Evolutionary conservation across 257 asterid species (phyloP).

Genomic region (Nemophila menziesii): DNA sequence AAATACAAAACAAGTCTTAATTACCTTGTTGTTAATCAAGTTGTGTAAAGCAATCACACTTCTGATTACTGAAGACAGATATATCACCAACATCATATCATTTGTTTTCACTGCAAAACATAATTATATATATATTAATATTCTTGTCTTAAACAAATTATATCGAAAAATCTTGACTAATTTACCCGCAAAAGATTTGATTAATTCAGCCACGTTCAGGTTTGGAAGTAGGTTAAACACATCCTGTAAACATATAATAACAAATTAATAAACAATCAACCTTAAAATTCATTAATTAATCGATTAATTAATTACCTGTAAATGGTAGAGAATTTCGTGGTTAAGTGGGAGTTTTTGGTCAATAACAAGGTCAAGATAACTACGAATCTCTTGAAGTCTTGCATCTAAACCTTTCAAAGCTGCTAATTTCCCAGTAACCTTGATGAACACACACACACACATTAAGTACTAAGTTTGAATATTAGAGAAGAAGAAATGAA

Average conservation of each 20-base stretch:
- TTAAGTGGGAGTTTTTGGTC: constrained; percentile 85
- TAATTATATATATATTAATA: background rate
- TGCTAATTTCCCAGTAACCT: constrained; percentile 92
- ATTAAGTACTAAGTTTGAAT: background rate
- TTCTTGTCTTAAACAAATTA: background rate
- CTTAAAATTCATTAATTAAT: too few species aligned
- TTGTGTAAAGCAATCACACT: constrained; percentile 91
- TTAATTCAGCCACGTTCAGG: constrained; percentile 65
- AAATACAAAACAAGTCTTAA: too few species aligned
- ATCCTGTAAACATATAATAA: constrained; percentile 33
- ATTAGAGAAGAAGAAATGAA: background rate
- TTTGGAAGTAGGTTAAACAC: constrained; percentile 87
- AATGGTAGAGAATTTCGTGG: constrained; percentile 90
- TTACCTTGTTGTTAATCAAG: constrained; percentile 88
- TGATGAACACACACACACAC: constrained; percentile 6
- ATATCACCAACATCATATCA: constrained; percentile 94
- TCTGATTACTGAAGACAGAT: constrained; percentile 81
- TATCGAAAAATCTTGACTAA: background rate
- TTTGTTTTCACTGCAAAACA: constrained; percentile 69
- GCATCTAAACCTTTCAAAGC: constrained; percentile 96
- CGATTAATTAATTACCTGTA: too few species aligned
- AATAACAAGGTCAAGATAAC: constrained; percentile 76
- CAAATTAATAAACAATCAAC: background rate
- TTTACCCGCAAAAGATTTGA: constrained; percentile 80
- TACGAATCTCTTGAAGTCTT: constrained; percentile 69